Base-by-base conservation (phyloP, 2,329 filamentous ascomycete species). In the Talaromyces piceae region DNA sequence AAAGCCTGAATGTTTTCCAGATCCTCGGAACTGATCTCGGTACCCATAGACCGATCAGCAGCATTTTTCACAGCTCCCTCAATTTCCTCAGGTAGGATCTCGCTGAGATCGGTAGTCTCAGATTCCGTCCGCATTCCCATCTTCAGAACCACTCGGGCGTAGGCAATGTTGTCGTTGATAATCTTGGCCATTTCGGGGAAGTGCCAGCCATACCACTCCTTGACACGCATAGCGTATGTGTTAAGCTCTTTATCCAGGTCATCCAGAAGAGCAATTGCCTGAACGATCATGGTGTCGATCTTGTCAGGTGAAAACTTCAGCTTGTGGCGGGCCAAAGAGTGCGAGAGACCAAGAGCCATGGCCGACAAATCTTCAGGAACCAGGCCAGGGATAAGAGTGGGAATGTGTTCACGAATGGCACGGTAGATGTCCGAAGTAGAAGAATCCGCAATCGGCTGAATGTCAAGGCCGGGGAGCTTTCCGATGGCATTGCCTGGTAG, bases 151-250 rank as follows among this genome's bases (percentile, higher is more conserved):
- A 98, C 84, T 59, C 85, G 86, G 54, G 91, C 84, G 69, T 95
- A 98, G 58, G 91, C 91, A 56, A 95, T 76, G 74, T 98, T 98
- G 79, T 98, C 93, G 71, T 94, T 94, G 61, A 96, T 80, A 66
- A 97, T 95, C 75, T 91, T 91, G 66, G 88, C 91, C 80, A 98
- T 84, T 77, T 98, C 93, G 37, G 93, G 93, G 77, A 97, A 98
- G 74, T 97, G 93, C 93, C 93, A 98, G 64, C 93, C 93, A 69
- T 98, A 98, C 93, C 93, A 98, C 73, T 98, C 93, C 83, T 97
- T 97, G 56, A 96, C 90, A 70, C 93, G 82, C 93, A 98, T 98
- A 58, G 93, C 91, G 67, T 96, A 97, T 62, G 88, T 93, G 77
- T 98, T 98, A 58, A 98, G 78, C 73, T 98, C 93, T 79, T 98